Conservation (phyloP, 495 filamentous ascomycete species). For the Penicillium crystallinum region DNA sequence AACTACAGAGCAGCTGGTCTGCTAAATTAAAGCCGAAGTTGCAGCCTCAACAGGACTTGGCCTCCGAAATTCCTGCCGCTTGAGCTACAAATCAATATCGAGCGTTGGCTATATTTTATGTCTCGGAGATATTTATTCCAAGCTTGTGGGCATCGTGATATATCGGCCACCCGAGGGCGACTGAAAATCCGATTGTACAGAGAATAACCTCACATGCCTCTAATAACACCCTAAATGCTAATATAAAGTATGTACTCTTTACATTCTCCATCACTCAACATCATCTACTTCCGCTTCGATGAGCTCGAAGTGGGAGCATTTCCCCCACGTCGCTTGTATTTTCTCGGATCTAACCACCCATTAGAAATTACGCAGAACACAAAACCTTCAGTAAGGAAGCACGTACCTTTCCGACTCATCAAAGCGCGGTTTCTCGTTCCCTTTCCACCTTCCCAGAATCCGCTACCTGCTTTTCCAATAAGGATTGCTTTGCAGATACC, state of each 20-base stretch:
- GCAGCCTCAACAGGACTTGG: too few relatives aligned
- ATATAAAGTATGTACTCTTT: background rate
- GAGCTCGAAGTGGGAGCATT: conserved; percentile 25
- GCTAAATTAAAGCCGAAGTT: too few relatives aligned
- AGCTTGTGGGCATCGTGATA: background rate
- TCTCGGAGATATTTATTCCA: too few relatives aligned
- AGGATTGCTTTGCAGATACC: conserved; percentile 68
- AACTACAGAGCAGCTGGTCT: too few relatives aligned
- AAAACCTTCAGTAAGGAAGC: conserved; percentile 1
- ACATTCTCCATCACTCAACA: background rate
- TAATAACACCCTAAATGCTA: background rate
- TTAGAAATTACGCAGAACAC: conserved; percentile 4
- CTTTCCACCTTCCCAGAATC: conserved; percentile 91
- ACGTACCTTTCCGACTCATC: conserved; percentile 64
- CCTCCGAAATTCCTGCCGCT: too few relatives aligned
- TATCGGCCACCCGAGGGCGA: background rate
- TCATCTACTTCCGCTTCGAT: conserved; percentile 29
- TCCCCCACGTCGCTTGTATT: conserved; percentile 52
- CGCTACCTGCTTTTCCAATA: conserved; percentile 63
- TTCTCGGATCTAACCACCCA: conserved; percentile 54
- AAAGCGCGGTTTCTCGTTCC: conserved; percentile 65
- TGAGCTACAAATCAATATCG: too few relatives aligned
- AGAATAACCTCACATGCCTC: background rate
- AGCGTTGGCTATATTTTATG: too few relatives aligned
- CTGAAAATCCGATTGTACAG: too few relatives aligned